Evolutionary conservation across 257 asterid species (phyloP).

Genomic region (Petrea volubilis): DNA sequence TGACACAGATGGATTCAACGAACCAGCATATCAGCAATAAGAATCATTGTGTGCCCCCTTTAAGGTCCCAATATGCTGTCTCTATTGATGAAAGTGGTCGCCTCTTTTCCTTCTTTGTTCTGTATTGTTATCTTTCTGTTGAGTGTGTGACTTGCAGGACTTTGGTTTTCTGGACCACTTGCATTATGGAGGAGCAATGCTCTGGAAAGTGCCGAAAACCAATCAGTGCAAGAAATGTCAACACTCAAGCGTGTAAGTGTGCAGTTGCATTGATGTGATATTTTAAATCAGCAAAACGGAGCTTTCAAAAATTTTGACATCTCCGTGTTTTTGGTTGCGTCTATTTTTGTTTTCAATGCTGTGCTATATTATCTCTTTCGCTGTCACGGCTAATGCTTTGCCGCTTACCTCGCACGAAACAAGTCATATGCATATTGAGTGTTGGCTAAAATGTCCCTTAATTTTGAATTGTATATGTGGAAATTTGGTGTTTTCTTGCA

Average conservation of each 20-base stretch:
- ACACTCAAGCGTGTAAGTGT: neutral
- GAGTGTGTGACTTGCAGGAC: neutral
- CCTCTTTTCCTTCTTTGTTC: neutral
- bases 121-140: neutral
- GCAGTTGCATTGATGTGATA: slow-evolving; percentile 19
- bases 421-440: neutral
- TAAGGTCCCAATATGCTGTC: neutral
- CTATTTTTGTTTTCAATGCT: neutral
- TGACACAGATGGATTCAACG: neutral
- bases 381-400: neutral
- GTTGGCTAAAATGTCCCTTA: neutral
- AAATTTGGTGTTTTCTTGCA: neutral
- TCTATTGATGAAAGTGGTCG: neutral
- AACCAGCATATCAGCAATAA: neutral
- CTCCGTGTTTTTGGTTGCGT: neutral
- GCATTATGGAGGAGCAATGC: slow-evolving; percentile 2
- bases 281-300: neutral
- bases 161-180: neutral
- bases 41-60: neutral
- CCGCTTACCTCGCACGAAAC: neutral
- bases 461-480: neutral
- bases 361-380: too few relatives aligned
- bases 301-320: neutral
- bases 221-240: neutral
- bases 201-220: neutral